phyloP scores from a whole-genome alignment of 352 stramenopile genomes.

The Pythium myriotylum region DNA sequence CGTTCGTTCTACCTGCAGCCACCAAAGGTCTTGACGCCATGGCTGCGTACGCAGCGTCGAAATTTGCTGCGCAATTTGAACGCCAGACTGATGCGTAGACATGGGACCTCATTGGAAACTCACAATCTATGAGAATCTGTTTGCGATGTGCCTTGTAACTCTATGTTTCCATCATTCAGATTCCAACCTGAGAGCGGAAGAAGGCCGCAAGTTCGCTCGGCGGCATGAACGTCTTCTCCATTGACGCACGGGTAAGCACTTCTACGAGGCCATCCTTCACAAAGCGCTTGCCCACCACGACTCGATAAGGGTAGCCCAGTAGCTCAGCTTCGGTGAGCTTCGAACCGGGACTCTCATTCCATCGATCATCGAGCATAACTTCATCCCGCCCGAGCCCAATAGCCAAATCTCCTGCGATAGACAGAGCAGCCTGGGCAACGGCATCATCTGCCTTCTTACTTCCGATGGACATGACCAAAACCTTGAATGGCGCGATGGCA shows the following conservation, averaged over 20 bases:
- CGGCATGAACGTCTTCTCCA: constrained; percentile 64
- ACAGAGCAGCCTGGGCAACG: constrained; percentile 42
- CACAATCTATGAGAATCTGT: too few relatives aligned
- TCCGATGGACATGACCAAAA: constrained; percentile 77
- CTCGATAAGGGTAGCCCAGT: constrained; percentile 81
- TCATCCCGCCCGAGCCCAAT: constrained; percentile 43
- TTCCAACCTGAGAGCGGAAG: constrained; percentile 29
- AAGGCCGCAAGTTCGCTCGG: constrained; percentile 43
- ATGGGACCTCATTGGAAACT: too few relatives aligned
- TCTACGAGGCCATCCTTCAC: constrained; percentile 76
- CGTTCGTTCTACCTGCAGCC: constrained; percentile 17
- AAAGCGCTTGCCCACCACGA: constrained; percentile 85
- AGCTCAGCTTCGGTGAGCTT: constrained; percentile 88
- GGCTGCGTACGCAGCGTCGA: constrained; percentile 17
- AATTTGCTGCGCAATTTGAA: constrained; percentile 8
- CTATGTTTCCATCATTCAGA: neutral
- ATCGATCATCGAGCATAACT: constrained; percentile 85
- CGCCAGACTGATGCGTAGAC: too few relatives aligned
- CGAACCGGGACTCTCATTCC: constrained; percentile 73
- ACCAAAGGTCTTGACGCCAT: constrained; percentile 24
- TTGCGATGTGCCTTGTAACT: neutral
- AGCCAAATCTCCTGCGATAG: constrained; percentile 59
- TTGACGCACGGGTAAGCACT: constrained; percentile 64
- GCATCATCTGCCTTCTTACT: constrained; percentile 56
- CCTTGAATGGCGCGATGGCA: constrained; percentile 81